Conservation (phyloP, 495 filamentous ascomycete species). For the Aspergillus olivimuriae region DNA sequence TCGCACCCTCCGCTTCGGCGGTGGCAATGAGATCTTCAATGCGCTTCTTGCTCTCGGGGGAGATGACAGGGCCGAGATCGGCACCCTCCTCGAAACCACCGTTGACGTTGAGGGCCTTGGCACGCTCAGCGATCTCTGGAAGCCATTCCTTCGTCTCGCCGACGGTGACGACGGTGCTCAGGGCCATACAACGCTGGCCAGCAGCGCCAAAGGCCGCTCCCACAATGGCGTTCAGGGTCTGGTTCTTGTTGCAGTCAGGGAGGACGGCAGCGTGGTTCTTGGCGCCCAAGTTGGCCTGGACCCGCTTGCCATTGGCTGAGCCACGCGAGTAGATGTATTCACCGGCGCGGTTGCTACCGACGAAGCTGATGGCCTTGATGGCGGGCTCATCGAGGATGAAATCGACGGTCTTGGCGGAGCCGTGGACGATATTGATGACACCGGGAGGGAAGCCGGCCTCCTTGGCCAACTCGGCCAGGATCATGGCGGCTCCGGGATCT, state of each 20-base stretch:
- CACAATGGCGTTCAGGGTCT: conserved; percentile 78
- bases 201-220: conserved; percentile 96
- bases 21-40: conserved; percentile 85
- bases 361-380: conserved; percentile 98
- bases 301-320: conserved; percentile 84
- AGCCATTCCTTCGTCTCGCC: conserved; percentile 94
- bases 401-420: conserved; percentile 83
- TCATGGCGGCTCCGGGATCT: conserved; percentile 97
- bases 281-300: conserved; percentile 96
- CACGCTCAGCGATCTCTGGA: conserved; percentile 81
- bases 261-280: conserved; percentile 98
- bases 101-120: conserved; percentile 83
- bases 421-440: conserved; percentile 93
- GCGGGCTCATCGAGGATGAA: conserved; percentile 94
- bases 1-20: conserved; percentile 90
- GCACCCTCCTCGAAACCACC: conserved; percentile 92
- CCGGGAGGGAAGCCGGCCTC: conserved; percentile 92
- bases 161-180: conserved; percentile 90
- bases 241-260: conserved; percentile 85
- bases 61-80: conserved; percentile 94
- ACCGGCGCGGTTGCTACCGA: conserved; percentile 92
- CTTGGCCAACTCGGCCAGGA: conserved; percentile 83
- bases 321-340: conserved; percentile 93
- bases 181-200: conserved; percentile 95
- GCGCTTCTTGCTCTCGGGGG: conserved; percentile 80